Evolutionary conservation across 2,329 filamentous ascomycete genomes (phyloP).

Genomic region (Ceratocystis harringtonii): DNA sequence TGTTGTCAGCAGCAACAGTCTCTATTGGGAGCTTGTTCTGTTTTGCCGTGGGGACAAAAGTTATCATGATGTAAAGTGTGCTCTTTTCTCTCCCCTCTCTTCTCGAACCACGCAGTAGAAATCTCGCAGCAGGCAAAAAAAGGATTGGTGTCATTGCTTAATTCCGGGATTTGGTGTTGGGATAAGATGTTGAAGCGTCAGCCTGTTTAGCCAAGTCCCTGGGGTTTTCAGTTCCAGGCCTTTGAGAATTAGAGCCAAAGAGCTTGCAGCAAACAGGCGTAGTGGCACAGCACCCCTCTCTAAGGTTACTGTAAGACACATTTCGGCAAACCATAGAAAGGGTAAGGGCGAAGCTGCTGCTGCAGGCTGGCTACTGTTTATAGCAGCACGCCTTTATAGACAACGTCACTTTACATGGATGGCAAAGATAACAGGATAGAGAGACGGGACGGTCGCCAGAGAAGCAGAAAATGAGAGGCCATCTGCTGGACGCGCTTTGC

Average conservation of each 20-base stretch:
- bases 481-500: neutral
- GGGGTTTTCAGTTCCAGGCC: neutral
- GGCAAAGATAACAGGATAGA: neutral
- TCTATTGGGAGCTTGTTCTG: neutral
- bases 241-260: neutral
- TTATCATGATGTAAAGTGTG: too few species aligned
- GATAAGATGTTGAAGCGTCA: too few species aligned
- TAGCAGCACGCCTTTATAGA: neutral
- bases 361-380: neutral
- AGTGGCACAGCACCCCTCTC: neutral
- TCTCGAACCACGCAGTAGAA: neutral
- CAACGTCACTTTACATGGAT: neutral
- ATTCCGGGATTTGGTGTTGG: neutral
- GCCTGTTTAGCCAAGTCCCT: neutral
- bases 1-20: neutral
- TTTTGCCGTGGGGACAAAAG: neutral
- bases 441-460: neutral
- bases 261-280: neutral
- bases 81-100: neutral
- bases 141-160: neutral
- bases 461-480: neutral
- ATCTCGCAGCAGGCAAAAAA: neutral
- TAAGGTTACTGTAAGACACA: neutral
- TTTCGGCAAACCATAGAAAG: neutral
- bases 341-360: neutral